These are phyloP conservation scores for Hypoxylon fragiforme DNA, from an alignment of 495 filamentous ascomycete genomes.

Conservation along the genomic window DNA sequence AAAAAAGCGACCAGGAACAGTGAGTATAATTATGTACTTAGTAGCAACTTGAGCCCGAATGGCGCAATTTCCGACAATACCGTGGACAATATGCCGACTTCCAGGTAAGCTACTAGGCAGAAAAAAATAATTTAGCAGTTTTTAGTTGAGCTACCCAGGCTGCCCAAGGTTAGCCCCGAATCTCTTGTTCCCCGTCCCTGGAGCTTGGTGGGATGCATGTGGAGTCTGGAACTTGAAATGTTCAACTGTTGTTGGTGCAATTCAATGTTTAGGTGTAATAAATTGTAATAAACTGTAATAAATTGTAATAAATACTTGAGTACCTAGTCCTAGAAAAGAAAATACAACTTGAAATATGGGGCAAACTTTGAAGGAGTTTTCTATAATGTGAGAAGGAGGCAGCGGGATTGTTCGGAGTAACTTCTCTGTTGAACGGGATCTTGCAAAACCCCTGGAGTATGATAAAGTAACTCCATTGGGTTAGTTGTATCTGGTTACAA, in stretches of 20 bases:
- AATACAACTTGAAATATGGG: conserved; percentile 12
- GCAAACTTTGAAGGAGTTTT: conserved; percentile 22
- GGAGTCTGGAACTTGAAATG: too few relatives aligned
- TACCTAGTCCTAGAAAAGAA: conserved; percentile 2
- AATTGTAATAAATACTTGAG: neutral
- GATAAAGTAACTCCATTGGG: conserved; percentile 29
- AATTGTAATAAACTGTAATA: too few relatives aligned
- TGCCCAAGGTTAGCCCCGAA: too few relatives aligned
- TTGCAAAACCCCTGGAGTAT: conserved; percentile 1
- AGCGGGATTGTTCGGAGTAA: conserved; percentile 26
- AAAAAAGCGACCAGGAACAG: neutral
- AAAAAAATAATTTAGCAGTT: too few relatives aligned
- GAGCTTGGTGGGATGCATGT: too few relatives aligned
- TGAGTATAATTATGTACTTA: neutral
- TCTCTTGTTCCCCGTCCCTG: too few relatives aligned
- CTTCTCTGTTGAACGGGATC: conserved; percentile 12
- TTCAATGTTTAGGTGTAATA: too few relatives aligned
- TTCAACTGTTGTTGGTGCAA: too few relatives aligned
- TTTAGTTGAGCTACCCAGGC: too few relatives aligned
- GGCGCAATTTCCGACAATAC: conserved; percentile 26
- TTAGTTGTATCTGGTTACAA: neutral
- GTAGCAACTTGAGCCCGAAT: conserved; percentile 4
- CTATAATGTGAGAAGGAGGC: conserved; percentile 5
- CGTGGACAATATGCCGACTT: conserved; percentile 24
- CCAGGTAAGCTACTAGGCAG: conserved; percentile 1